Evolutionary conservation across 371 early-diverging fungal genomes (phyloP).

Genomic region (Choanephora cucurbitarum): DNA sequence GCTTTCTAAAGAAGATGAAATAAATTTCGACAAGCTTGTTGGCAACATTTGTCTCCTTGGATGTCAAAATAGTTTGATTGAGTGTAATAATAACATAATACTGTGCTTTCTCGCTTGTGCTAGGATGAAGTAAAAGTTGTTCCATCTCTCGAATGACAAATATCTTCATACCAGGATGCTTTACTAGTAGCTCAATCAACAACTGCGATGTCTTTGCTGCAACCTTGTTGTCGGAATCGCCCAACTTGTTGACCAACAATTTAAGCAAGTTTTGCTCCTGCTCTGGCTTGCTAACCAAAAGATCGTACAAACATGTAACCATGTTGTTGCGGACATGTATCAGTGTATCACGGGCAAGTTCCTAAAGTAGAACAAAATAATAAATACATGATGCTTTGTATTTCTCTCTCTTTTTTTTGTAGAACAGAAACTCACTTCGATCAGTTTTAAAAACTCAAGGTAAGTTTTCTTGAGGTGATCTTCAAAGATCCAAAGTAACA

Average conservation of each 20-base stretch:
- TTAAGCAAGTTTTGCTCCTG: slow-evolving; percentile 93
- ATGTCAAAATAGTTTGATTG: slow-evolving; percentile 87
- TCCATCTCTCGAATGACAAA: slow-evolving; percentile 87
- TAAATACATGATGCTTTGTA: background rate
- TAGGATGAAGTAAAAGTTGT: slow-evolving; percentile 77
- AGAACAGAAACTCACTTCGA: slow-evolving; percentile 61
- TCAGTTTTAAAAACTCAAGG: slow-evolving; percentile 81
- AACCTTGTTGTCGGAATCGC: slow-evolving; percentile 88
- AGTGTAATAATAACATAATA: slow-evolving; percentile 88
- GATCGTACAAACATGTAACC: slow-evolving; percentile 72
- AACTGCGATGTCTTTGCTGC: slow-evolving; percentile 83
- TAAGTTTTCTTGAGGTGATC: slow-evolving; percentile 89
- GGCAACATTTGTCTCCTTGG: slow-evolving; percentile 72
- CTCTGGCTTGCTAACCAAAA: slow-evolving; percentile 88
- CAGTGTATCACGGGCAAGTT: slow-evolving; percentile 84
- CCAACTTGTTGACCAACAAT: slow-evolving; percentile 92
- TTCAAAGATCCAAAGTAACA: slow-evolving; percentile 91
- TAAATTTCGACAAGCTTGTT: slow-evolving; percentile 86
- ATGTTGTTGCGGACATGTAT: slow-evolving; percentile 79
- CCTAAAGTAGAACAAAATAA: slow-evolving; percentile 23
- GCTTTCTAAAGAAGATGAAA: slow-evolving; percentile 85
- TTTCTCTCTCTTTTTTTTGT: background rate
- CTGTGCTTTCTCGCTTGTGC: slow-evolving; percentile 73
- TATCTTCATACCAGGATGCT: slow-evolving; percentile 87
- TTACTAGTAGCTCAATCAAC: slow-evolving; percentile 71